These are phyloP conservation scores for Chionographis japonica DNA, from an alignment of 106 monocot species.

Conservation along the genomic window DNA sequence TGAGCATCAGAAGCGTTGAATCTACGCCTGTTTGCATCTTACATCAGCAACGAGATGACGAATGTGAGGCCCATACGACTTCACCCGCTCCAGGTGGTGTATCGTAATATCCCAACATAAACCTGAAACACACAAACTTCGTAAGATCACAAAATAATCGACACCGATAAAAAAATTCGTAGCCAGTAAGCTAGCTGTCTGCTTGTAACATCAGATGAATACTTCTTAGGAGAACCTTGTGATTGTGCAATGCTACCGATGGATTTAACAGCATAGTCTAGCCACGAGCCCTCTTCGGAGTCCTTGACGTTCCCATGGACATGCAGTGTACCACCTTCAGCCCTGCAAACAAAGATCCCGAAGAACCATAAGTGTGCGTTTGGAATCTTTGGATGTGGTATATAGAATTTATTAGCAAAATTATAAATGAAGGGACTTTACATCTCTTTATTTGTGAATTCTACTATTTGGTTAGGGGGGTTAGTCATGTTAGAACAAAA, in stretches of 20 bases:
- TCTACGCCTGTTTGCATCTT: constrained; percentile 37
- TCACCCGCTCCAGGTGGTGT: constrained; percentile 76
- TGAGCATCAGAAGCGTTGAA: too few relatives aligned
- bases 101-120: constrained; percentile 69
- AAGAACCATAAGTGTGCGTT: too few relatives aligned
- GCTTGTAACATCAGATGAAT: neutral
- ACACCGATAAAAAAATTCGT: neutral
- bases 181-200: neutral
- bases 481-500: too few relatives aligned
- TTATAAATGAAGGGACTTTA: too few relatives aligned
- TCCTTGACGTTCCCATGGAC: constrained; percentile 85
- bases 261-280: constrained; percentile 53
- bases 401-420: too few relatives aligned
- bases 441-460: too few relatives aligned
- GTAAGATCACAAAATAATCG: too few relatives aligned
- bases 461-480: too few relatives aligned
- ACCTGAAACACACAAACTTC: constrained; percentile 28
- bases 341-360: constrained; percentile 23
- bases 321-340: constrained; percentile 66
- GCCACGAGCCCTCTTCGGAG: constrained; percentile 58
- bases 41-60: constrained; percentile 82
- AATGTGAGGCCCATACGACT: constrained; percentile 90
- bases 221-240: constrained; percentile 40
- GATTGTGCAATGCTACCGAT: constrained; percentile 37
- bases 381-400: too few relatives aligned